Conservation (phyloP, 2,329 filamentous ascomycete genomes). For the Lasiodiplodia sp. region DNA sequence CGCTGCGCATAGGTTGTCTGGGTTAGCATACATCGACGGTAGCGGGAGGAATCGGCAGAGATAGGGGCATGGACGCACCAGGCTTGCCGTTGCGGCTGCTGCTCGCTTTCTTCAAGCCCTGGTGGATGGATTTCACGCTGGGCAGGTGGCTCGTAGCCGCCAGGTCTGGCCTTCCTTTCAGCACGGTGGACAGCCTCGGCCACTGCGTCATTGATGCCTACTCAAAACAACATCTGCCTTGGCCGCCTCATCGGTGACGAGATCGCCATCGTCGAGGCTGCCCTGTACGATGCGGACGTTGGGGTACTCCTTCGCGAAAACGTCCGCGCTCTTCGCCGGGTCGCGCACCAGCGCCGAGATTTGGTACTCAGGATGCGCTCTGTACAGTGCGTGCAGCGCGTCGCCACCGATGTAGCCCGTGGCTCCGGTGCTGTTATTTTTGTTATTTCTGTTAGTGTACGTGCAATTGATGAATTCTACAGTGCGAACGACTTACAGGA, state of each 20-base stretch:
- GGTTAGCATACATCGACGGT: too few relatives aligned
- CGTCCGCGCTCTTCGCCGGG: background rate
- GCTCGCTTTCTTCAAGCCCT: background rate
- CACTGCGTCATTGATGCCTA: background rate
- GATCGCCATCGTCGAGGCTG: background rate
- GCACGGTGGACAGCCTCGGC: too few relatives aligned
- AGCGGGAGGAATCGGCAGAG: background rate
- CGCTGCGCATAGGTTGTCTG: background rate
- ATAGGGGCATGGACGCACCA: background rate
- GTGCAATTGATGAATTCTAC: background rate
- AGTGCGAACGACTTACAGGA: background rate
- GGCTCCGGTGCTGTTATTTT: background rate
- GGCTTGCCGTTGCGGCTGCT: background rate
- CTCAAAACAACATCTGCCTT: background rate
- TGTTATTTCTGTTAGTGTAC: too few relatives aligned
- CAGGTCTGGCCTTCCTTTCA: background rate
- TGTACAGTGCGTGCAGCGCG: slow-evolving; percentile 1
- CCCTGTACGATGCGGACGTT: slow-evolving; percentile 5
- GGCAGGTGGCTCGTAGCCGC: background rate
- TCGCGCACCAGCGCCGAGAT: slow-evolving; percentile 13
- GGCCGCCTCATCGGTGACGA: background rate
- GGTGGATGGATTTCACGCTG: background rate
- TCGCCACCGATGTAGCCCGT: slow-evolving; percentile 15
- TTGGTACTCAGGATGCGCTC: background rate
- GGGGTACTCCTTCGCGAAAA: slow-evolving; percentile 1